Percentiles rank a stretch among this genome's conserved stretches.
Conservation (phyloP, 176 grass and related monocot species). For the Cenchrus americanus region DNA sequence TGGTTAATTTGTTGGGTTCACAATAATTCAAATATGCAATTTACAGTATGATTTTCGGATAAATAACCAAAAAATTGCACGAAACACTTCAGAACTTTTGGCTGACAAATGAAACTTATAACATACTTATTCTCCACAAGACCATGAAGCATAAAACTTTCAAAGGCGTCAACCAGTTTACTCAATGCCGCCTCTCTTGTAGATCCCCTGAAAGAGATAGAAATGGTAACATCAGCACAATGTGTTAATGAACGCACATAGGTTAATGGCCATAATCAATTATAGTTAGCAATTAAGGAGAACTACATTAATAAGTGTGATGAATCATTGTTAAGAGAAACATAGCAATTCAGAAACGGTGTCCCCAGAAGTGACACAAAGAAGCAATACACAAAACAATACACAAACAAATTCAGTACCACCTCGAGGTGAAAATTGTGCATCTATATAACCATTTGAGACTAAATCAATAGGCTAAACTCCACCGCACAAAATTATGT, state of each 20-base stretch:
- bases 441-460: neutral
- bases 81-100: neutral
- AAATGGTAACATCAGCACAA: slow-evolving; percentile 2
- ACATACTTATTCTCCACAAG: slow-evolving; percentile 87
- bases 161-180: slow-evolving; percentile 77
- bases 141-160: slow-evolving; percentile 66
- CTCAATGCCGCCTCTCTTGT: slow-evolving; percentile 70
- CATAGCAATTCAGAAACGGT: neutral
- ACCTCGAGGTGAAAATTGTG: neutral
- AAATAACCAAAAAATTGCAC: neutral
- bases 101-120: neutral
- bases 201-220: slow-evolving; percentile 59
- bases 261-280: neutral
- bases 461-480: neutral
- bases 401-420: neutral
- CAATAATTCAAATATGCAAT: neutral
- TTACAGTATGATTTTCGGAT: neutral
- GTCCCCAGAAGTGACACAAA: neutral
- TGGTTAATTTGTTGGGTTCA: neutral
- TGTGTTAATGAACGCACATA: neutral
- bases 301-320: neutral
- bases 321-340: slow-evolving; percentile 5
- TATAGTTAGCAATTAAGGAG: neutral
- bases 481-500: neutral
- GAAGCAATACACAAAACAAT: slow-evolving; percentile 14